Percentiles rank a stretch among this genome's conserved stretches.
phyloP scores from a whole-genome alignment of 306 rosid genomes.

The Potentilla sterilis region DNA sequence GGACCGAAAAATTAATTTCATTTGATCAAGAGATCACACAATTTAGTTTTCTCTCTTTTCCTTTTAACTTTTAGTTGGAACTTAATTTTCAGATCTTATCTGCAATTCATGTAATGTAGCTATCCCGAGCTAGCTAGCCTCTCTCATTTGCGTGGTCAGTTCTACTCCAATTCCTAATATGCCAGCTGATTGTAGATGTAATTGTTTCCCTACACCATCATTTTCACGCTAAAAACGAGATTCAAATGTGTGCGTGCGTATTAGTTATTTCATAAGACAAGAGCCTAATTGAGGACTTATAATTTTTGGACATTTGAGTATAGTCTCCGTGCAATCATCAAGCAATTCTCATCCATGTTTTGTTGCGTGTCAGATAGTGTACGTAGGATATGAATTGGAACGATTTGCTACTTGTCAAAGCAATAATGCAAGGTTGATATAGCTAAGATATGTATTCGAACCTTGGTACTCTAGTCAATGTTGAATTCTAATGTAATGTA shows the following conservation, averaged over 20 bases:
- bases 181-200: background rate
- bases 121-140: background rate
- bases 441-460: too few species aligned
- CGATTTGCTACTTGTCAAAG: background rate
- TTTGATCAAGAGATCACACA: background rate
- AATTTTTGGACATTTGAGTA: background rate
- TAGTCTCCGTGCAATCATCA: conserved; percentile 4
- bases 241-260: background rate
- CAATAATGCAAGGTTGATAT: conserved; percentile 17
- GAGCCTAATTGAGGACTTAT: background rate
- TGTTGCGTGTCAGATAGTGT: conserved; percentile 2
- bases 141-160: background rate
- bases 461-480: too few species aligned
- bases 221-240: conserved; percentile 1
- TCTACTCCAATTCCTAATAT: background rate
- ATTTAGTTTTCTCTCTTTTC: background rate
- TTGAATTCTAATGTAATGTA: too few species aligned
- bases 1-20: conserved; percentile 29
- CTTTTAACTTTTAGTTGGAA: background rate
- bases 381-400: background rate
- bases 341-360: background rate
- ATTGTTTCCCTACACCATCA: background rate
- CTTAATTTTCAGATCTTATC: background rate
- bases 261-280: background rate
- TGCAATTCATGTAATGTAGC: background rate